Conservation (phyloP, 2,329 filamentous ascomycete species). For the Thielaviopsis musarum region DNA sequence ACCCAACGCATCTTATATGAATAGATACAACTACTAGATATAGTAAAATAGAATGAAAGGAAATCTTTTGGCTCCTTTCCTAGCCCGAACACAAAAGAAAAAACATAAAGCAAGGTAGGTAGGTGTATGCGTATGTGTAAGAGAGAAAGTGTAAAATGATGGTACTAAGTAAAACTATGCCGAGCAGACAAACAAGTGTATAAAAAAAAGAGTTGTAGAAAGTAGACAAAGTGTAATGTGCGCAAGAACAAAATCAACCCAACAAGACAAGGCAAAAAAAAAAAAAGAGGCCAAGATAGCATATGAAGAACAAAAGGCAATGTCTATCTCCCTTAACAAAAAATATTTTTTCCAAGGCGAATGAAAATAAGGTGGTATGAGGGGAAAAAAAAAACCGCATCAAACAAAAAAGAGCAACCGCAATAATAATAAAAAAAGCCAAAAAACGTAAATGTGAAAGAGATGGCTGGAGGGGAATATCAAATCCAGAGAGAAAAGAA, state of each 20-base stretch:
- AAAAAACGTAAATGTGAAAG: not conserved
- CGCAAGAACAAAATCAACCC: too few relatives aligned
- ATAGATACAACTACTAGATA: too few relatives aligned
- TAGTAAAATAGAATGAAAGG: too few relatives aligned
- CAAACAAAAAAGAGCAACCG: not conserved
- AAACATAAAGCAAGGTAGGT: too few relatives aligned
- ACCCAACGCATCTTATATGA: too few relatives aligned
- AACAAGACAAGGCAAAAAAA: not conserved
- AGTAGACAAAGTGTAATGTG: conserved; percentile 7
- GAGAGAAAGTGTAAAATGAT: too few relatives aligned
- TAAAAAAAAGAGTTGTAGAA: not conserved
- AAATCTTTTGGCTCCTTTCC: too few relatives aligned
- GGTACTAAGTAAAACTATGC: too few relatives aligned
- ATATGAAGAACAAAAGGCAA: not conserved
- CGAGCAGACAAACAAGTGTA: not conserved
- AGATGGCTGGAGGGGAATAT: not conserved
- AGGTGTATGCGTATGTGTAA: too few relatives aligned
- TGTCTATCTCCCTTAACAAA: not conserved
- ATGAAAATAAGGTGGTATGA: not conserved
- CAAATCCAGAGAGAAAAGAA: not conserved
- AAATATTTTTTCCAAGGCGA: not conserved
- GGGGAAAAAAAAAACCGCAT: not conserved
- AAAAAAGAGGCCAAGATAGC: not conserved
- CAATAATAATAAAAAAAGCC: too few relatives aligned
- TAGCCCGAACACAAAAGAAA: too few relatives aligned